Conservation (phyloP, 495 filamentous ascomycete species). For the Lasiosphaeria ovina region DNA sequence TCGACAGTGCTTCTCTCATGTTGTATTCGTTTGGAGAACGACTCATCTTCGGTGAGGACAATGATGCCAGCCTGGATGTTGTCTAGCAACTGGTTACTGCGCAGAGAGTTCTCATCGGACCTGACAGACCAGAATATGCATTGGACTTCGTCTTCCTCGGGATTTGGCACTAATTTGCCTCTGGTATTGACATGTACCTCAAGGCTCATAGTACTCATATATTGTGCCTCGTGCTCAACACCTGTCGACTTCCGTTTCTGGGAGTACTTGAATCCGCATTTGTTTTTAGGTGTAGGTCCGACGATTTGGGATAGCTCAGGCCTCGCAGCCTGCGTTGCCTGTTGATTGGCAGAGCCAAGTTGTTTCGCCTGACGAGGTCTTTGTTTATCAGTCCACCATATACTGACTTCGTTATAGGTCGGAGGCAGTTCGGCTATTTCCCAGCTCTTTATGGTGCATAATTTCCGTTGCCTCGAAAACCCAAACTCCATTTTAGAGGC, state of each 20-base stretch:
- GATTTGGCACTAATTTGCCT: conserved; percentile 76
- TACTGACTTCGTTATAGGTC: conserved; percentile 63
- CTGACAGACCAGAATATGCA: conserved; percentile 90
- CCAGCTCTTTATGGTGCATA: conserved; percentile 62
- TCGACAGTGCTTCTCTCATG: conserved; percentile 49
- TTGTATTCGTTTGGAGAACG: conserved; percentile 49
- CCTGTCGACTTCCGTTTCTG: conserved; percentile 72
- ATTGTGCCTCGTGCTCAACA: conserved; percentile 81
- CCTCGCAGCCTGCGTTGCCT: conserved; percentile 43
- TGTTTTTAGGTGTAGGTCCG: conserved; percentile 82
- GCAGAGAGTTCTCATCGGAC: conserved; percentile 56
- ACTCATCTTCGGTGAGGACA: conserved; percentile 57
- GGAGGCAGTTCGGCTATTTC: conserved; percentile 66
- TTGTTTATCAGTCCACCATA: conserved; percentile 58
- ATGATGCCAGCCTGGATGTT: conserved; percentile 58
- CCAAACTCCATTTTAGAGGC: conserved; percentile 47
- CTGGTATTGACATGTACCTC: conserved; percentile 94
- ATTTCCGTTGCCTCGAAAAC: conserved; percentile 48
- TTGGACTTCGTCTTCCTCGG: conserved; percentile 84
- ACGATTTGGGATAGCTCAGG: conserved; percentile 78
- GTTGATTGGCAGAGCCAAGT: conserved; percentile 42
- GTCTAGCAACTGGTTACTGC: conserved; percentile 33
- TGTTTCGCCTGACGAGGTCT: conserved; percentile 25
- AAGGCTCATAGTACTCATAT: conserved; percentile 95
- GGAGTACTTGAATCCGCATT: conserved; percentile 82